Conservation (phyloP, 2,329 filamentous ascomycete genomes). For the Xylaria sp. region DNA sequence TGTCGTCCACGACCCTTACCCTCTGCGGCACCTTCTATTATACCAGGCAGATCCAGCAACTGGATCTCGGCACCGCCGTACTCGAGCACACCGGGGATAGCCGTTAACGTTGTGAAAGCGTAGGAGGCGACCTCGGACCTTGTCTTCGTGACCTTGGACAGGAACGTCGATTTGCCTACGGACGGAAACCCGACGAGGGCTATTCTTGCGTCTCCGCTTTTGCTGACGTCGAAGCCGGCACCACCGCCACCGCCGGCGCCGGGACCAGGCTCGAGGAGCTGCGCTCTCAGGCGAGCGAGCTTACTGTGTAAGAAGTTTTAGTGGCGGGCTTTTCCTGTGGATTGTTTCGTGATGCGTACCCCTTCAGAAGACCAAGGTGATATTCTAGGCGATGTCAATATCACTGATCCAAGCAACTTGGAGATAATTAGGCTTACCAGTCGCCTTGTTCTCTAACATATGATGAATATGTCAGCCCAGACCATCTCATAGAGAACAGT, state of each 20-base stretch:
- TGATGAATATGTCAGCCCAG: conserved; percentile 27
- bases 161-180: conserved; percentile 95
- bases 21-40: conserved; percentile 94
- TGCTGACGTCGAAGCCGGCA: conserved; percentile 87
- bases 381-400: conserved; percentile 61
- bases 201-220: conserved; percentile 93
- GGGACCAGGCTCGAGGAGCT: conserved; percentile 83
- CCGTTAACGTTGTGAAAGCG: conserved; percentile 94
- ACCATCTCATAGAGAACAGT: conserved; percentile 5
- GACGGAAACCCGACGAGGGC: conserved; percentile 98
- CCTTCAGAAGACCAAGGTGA: conserved; percentile 94
- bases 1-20: conserved; percentile 93
- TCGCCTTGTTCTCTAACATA: conserved; percentile 89
- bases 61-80: conserved; percentile 98
- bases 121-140: conserved; percentile 94
- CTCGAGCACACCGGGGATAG: conserved; percentile 93
- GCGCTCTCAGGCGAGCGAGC: conserved; percentile 87
- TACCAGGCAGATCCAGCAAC: conserved; percentile 93
- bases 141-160: conserved; percentile 99
- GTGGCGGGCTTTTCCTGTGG: neutral
- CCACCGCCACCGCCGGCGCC: conserved; percentile 74
- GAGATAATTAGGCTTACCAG: conserved; percentile 58
- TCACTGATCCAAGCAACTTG: neutral
- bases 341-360: conserved; percentile 51
- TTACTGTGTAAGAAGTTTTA: conserved; percentile 55